Evolutionary conservation across 169 alveolate genomes (phyloP).

Genomic region (Eimeria acervulina): DNA sequence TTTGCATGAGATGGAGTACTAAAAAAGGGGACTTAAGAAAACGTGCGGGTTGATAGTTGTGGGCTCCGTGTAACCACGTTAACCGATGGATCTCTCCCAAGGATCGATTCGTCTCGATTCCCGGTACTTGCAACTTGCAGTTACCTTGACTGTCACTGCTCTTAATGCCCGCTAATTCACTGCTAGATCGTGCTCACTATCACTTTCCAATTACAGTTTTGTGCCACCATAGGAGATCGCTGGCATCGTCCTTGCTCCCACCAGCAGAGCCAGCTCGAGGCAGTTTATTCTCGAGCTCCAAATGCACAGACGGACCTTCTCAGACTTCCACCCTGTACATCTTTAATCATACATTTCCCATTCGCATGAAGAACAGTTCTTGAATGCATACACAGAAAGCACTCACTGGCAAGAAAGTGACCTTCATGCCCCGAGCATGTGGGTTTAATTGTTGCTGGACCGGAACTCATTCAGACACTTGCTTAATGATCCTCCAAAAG

Average conservation of each 20-base stretch:
- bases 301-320: background rate
- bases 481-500: background rate
- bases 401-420: background rate
- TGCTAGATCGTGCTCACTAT: background rate
- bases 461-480: background rate
- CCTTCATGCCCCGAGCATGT: background rate
- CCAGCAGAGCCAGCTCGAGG: background rate
- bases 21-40: background rate
- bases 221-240: too few relatives aligned
- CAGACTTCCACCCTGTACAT: background rate
- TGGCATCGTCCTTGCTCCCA: background rate
- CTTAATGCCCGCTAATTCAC: background rate
- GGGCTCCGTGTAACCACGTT: background rate
- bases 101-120: background rate
- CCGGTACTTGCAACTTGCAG: background rate
- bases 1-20: background rate
- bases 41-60: too few relatives aligned
- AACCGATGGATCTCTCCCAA: background rate
- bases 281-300: too few relatives aligned
- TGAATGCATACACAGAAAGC: background rate
- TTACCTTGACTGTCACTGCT: background rate
- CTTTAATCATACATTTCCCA: background rate
- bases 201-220: background rate
- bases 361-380: background rate
- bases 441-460: background rate